Conservation (phyloP, 2,329 filamentous ascomycete species). For the Beauveria australis region DNA sequence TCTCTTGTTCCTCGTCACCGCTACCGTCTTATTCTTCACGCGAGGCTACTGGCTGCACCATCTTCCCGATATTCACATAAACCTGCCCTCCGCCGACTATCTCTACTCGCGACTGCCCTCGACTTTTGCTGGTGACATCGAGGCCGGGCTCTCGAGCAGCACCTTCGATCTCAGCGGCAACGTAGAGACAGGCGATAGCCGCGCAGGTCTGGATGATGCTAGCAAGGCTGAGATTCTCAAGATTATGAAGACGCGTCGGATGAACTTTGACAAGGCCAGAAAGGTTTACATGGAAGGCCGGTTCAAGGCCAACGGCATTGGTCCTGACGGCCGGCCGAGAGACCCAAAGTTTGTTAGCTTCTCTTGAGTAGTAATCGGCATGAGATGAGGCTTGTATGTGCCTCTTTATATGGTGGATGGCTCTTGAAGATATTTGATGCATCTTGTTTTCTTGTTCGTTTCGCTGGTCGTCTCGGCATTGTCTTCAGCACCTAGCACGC, state of each 20-base stretch:
- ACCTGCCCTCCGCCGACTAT: slow-evolving; percentile 47
- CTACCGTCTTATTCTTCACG: slow-evolving; percentile 73
- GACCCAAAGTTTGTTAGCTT: slow-evolving; percentile 97
- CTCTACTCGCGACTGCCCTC: slow-evolving; percentile 71
- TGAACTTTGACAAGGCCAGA: slow-evolving; percentile 87
- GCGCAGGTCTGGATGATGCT: slow-evolving; percentile 70
- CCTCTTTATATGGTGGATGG: not conserved
- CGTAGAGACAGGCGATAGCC: slow-evolving; percentile 66
- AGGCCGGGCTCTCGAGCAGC: slow-evolving; percentile 73
- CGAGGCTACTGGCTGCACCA: slow-evolving; percentile 67
- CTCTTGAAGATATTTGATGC: not conserved
- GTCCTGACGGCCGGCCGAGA: slow-evolving; percentile 73
- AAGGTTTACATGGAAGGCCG: slow-evolving; percentile 76
- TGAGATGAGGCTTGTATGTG: not conserved
- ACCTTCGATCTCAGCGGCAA: slow-evolving; percentile 81
- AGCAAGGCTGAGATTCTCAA: slow-evolving; percentile 75
- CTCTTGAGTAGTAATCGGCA: slow-evolving; percentile 23
- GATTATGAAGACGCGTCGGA: slow-evolving; percentile 80
- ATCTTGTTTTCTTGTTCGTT: slow-evolving; percentile 11
- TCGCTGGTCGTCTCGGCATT: slow-evolving; percentile 8
- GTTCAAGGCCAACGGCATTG: slow-evolving; percentile 84
- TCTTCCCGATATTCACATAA: slow-evolving; percentile 45
- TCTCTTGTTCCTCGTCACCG: slow-evolving; percentile 61
- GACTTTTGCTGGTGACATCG: slow-evolving; percentile 75
- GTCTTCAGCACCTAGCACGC: not conserved